These are phyloP conservation scores for Hortiboletus flavorubellus DNA, from an alignment of 768 basidiomycete genomes.

Conservation along the genomic window DNA sequence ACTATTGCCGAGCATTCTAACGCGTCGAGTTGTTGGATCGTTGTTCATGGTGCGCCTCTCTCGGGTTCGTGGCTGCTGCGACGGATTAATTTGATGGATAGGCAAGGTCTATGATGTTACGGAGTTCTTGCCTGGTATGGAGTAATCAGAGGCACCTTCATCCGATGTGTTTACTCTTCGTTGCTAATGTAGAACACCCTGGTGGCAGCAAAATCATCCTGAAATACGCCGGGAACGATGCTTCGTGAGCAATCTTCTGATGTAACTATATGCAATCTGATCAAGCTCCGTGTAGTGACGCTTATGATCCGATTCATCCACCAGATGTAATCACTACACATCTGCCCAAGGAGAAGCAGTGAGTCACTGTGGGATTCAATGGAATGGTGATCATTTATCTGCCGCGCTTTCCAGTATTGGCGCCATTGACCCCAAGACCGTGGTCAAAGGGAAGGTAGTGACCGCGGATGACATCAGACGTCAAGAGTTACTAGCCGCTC, in stretches of 20 bases:
- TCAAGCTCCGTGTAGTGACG: conserved; percentile 39
- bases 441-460: conserved; percentile 58
- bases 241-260: conserved; percentile 51
- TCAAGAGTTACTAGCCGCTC: conserved; percentile 51
- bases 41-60: conserved; percentile 60
- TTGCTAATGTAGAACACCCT: conserved; percentile 49
- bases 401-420: conserved; percentile 50
- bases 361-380: conserved; percentile 16
- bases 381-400: neutral
- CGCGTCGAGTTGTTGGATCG: conserved; percentile 70
- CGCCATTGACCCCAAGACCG: conserved; percentile 59
- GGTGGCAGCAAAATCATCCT: conserved; percentile 81
- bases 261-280: neutral
- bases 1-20: conserved; percentile 50
- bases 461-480: conserved; percentile 69
- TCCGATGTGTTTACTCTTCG: neutral
- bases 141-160: conserved; percentile 37
- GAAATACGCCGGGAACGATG: conserved; percentile 84
- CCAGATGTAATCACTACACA: conserved; percentile 72
- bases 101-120: conserved; percentile 75
- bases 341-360: conserved; percentile 83
- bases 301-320: conserved; percentile 86
- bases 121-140: conserved; percentile 70
- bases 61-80: conserved; percentile 30
- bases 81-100: conserved; percentile 65